Conservation (phyloP, 2,329 filamentous ascomycete genomes). For the Sarocladium kiliense region DNA sequence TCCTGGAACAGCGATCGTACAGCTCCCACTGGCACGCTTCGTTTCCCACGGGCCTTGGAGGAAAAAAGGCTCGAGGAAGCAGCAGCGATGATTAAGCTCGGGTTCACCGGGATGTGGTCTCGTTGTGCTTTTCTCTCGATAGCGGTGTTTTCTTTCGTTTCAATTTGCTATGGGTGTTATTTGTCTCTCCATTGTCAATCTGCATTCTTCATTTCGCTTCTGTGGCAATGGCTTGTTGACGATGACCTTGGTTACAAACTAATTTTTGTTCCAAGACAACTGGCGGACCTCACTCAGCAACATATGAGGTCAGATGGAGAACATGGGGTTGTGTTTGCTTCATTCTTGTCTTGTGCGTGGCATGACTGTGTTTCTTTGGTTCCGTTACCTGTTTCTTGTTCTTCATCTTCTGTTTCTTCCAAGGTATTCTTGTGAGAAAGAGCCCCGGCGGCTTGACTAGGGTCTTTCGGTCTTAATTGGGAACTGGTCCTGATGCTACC, state of each 20-base stretch:
- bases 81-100: background rate
- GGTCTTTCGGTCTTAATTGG: constrained; percentile 17
- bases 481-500: background rate
- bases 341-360: background rate
- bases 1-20: constrained; percentile 55
- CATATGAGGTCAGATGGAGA: constrained; percentile 13
- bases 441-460: constrained; percentile 28
- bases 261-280: background rate
- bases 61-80: background rate
- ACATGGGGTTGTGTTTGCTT: background rate
- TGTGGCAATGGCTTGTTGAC: background rate
- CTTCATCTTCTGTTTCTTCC: constrained; percentile 15
- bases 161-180: background rate
- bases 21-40: constrained; percentile 10
- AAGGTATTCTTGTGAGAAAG: constrained; percentile 14
- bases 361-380: background rate
- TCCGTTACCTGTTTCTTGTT: constrained; percentile 13
- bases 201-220: background rate
- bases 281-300: constrained; percentile 11
- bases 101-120: background rate
- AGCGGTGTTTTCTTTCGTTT: background rate
- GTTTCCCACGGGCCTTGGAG: background rate
- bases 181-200: background rate
- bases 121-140: background rate
- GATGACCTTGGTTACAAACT: background rate